A percentile compares a stretch with the other conserved stretches of the same genome.
These are phyloP conservation scores for Tetraselmis chui DNA, from an alignment of 139 green algal species.

Conservation along the genomic window DNA sequence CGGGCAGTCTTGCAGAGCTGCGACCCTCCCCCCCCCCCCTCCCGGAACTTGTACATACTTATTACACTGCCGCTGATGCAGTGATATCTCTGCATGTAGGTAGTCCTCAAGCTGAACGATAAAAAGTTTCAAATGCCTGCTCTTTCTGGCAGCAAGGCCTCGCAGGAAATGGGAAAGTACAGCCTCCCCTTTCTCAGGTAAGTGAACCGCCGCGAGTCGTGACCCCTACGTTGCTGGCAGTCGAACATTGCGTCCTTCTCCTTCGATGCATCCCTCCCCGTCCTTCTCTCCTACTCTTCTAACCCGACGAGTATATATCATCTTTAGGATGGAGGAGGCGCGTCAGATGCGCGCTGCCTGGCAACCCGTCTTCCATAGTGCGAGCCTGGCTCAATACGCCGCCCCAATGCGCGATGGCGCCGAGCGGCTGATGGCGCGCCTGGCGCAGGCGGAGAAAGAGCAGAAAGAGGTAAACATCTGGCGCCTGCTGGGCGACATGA, in stretches of 20 bases:
- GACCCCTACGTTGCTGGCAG: no score
- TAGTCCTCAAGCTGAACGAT: background rate
- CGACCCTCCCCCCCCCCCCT: no score
- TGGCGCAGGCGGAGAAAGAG: conserved; percentile 14
- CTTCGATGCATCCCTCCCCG: no score
- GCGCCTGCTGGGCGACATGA: conserved; percentile 36
- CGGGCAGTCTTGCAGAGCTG: no score
- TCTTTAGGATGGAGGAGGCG: background rate
- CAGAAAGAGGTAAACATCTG: conserved; percentile 31
- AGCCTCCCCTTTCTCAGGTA: background rate
- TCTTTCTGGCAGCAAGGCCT: background rate
- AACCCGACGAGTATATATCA: background rate
- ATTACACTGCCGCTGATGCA: background rate
- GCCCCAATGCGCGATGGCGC: conserved; percentile 34
- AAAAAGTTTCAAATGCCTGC: background rate
- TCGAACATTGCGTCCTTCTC: background rate
- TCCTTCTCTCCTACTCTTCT: no score
- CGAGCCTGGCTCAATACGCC: conserved; percentile 27
- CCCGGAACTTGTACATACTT: background rate
- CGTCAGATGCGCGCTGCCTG: conserved; percentile 26
- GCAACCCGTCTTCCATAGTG: conserved; percentile 40
- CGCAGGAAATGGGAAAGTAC: background rate
- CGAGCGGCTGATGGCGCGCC: conserved; percentile 16
- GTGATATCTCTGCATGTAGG: background rate
- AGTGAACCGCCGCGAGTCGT: no score